Conservation (phyloP, 176 grass and related monocot species). For the Cenchrus fungigraminus region DNA sequence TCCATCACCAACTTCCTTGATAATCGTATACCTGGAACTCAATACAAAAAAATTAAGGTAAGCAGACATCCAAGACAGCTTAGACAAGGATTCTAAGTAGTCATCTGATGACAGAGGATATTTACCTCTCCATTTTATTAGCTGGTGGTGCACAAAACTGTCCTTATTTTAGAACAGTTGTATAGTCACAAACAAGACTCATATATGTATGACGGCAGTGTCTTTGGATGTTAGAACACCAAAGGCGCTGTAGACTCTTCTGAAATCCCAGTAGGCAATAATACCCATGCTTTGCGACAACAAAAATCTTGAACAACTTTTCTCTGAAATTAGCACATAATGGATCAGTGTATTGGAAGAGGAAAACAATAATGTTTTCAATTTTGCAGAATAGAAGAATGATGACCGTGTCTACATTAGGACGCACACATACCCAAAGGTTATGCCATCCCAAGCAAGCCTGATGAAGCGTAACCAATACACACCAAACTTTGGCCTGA, state of each 20-base stretch:
- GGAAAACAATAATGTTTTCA: not conserved
- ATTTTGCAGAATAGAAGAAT: not conserved
- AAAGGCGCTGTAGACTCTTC: slow-evolving; percentile 51
- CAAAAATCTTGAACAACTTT: slow-evolving; percentile 34
- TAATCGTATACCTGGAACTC: slow-evolving; percentile 74
- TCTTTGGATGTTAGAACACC: slow-evolving; percentile 48
- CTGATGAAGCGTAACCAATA: slow-evolving; percentile 22
- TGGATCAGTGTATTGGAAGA: not conserved
- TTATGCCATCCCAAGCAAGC: slow-evolving; percentile 36
- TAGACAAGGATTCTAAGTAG: not conserved
- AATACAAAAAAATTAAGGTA: slow-evolving; percentile 1
- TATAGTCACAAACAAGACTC: slow-evolving; percentile 54
- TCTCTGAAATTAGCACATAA: slow-evolving; percentile 38
- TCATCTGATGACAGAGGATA: not conserved
- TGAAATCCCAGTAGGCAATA: slow-evolving; percentile 52
- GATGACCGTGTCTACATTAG: not conserved
- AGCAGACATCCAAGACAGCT: slow-evolving; percentile 1
- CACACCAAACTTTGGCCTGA: slow-evolving; percentile 9
- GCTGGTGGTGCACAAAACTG: slow-evolving; percentile 33
- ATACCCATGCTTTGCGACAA: slow-evolving; percentile 54
- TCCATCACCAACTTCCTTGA: slow-evolving; percentile 96
- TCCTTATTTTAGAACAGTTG: slow-evolving; percentile 62
- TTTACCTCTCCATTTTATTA: slow-evolving; percentile 84
- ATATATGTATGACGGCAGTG: slow-evolving; percentile 43
- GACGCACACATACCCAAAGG: slow-evolving; percentile 34